Evolutionary conservation across 2,329 filamentous ascomycete species (phyloP).

Genomic region (Mariannaea sp.): DNA sequence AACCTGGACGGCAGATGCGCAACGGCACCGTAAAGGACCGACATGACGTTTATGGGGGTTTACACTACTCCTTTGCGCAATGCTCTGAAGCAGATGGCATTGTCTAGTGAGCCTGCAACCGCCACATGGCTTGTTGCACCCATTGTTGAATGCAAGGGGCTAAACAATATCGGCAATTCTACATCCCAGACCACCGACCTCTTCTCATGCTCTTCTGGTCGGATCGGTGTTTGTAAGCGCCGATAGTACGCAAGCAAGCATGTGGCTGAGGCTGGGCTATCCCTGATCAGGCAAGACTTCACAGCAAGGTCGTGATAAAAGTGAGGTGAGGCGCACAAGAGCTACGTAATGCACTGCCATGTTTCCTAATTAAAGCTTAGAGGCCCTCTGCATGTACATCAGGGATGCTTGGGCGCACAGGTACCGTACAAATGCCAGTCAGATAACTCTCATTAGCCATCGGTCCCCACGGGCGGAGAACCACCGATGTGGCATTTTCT

Average conservation of each 20-base stretch:
- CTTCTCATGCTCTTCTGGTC: background rate
- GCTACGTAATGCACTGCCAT: no score
- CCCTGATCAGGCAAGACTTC: background rate
- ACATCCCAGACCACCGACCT: background rate
- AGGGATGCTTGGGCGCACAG: no score
- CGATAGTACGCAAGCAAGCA: background rate
- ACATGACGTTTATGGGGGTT: background rate
- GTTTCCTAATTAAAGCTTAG: no score
- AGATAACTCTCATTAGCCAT: no score
- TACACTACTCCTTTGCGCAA: background rate
- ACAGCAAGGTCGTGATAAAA: background rate
- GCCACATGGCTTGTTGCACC: background rate
- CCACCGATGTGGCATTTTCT: no score
- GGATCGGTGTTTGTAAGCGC: conserved; percentile 3
- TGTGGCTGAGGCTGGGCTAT: background rate
- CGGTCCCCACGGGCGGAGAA: no score
- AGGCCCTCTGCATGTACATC: no score
- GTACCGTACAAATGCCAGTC: no score
- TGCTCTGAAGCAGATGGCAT: background rate
- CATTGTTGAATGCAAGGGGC: background rate
- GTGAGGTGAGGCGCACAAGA: no score
- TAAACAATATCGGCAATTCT: conserved; percentile 4
- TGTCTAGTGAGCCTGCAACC: background rate
- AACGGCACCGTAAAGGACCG: conserved; percentile 3
- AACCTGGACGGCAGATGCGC: background rate